These are phyloP conservation scores for Hanseniaspora thailandica DNA, from an alignment of 805 yeast genomes.

Conservation along the genomic window DNA sequence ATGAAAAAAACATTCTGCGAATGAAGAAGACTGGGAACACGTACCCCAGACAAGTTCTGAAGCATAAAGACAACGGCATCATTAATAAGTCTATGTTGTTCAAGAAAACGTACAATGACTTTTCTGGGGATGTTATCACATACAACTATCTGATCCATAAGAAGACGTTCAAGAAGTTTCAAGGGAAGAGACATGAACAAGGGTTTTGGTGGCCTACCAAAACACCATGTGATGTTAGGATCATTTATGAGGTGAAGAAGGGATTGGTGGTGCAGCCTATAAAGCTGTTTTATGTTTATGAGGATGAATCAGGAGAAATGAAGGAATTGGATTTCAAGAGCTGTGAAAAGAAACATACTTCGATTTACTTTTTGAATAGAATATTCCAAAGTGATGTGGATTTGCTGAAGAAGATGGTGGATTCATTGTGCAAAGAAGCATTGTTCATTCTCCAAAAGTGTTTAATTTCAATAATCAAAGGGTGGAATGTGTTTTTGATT, in stretches of 20 bases:
- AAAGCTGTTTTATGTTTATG: neutral
- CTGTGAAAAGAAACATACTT: constrained; percentile 9
- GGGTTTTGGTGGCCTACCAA: constrained; percentile 6
- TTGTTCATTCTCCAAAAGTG: neutral
- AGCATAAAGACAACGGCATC: neutral
- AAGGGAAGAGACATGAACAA: neutral
- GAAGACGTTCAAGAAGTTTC: neutral
- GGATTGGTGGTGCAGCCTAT: constrained; percentile 1
- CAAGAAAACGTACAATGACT: neutral
- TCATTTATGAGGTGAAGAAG: neutral
- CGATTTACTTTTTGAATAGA: constrained; percentile 7
- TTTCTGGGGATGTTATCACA: neutral
- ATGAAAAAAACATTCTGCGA: constrained; percentile 4
- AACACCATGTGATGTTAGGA: neutral
- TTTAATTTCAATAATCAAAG: constrained; percentile 9
- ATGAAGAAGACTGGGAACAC: neutral
- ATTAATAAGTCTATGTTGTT: neutral
- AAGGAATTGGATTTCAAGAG: neutral
- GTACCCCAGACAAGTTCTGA: too few species aligned
- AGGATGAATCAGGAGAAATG: neutral
- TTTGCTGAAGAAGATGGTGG: neutral
- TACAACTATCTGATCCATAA: neutral
- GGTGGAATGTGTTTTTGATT: constrained; percentile 11
- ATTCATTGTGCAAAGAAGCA: neutral
- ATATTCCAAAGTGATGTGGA: constrained; percentile 6